A percentile compares a stretch with the other conserved stretches of the same genome.
These are phyloP conservation scores for Plenodomus biglobosus DNA, from an alignment of 2,329 filamentous ascomycete species.

Conservation along the genomic window DNA sequence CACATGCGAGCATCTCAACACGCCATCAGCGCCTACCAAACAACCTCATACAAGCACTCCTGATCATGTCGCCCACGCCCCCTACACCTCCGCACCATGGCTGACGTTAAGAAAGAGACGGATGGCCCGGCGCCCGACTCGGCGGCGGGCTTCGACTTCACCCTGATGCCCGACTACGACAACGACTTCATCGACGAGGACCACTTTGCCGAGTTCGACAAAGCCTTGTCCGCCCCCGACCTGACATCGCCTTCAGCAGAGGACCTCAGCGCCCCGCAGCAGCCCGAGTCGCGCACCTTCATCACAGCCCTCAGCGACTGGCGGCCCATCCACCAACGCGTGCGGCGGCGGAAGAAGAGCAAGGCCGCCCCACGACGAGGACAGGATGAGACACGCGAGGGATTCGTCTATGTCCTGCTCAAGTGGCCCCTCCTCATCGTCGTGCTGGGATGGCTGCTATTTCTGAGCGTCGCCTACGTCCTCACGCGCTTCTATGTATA, in stretches of 20 bases:
- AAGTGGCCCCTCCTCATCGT: slow-evolving; percentile 89
- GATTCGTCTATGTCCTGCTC: slow-evolving; percentile 81
- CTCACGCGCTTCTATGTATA: slow-evolving; percentile 86
- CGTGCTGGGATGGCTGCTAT: slow-evolving; percentile 77
- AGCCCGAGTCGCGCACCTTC: slow-evolving; percentile 56
- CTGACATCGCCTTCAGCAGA: slow-evolving; percentile 62
- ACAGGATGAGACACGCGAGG: slow-evolving; percentile 92
- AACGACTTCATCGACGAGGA: slow-evolving; percentile 72
- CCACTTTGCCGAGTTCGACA: slow-evolving; percentile 76
- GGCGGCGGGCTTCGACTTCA: slow-evolving; percentile 66
- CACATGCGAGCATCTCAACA: neutral
- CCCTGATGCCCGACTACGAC: slow-evolving; percentile 74
- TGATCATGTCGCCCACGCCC: slow-evolving; percentile 8
- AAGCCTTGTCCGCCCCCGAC: slow-evolving; percentile 80
- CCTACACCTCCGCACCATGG: slow-evolving; percentile 34
- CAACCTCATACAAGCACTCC: neutral
- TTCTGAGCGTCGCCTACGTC: slow-evolving; percentile 73
- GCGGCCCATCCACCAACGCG: slow-evolving; percentile 79
- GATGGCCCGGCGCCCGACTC: slow-evolving; percentile 63
- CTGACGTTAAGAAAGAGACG: slow-evolving; percentile 49
- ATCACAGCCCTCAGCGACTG: slow-evolving; percentile 95
- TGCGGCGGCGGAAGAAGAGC: slow-evolving; percentile 51
- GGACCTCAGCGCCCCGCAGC: slow-evolving; percentile 50
- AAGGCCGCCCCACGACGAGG: slow-evolving; percentile 48
- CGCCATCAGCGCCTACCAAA: neutral